phyloP scores from a whole-genome alignment of 352 stramenopile species.

The Aphanomyces stellatus region DNA sequence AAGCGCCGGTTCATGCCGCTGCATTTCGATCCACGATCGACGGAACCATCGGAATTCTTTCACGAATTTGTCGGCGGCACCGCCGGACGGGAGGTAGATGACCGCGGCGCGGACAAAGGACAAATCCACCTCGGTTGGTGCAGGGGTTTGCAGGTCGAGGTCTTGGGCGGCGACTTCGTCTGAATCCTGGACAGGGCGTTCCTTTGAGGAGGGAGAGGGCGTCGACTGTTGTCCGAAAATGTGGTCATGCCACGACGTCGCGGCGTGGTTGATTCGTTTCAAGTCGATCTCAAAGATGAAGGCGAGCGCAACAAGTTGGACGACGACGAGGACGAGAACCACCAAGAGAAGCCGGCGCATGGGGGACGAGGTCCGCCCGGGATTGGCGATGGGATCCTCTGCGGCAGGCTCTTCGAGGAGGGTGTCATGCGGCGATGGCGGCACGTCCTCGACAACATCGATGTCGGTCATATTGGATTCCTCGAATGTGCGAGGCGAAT shows the following conservation, averaged over 20 bases:
- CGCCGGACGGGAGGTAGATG: not conserved
- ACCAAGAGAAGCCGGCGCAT: not conserved
- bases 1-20: not conserved
- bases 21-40: not conserved
- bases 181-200: not conserved
- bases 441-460: too few relatives aligned
- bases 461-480: too few relatives aligned
- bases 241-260: not conserved
- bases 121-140: not conserved
- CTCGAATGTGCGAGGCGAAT: too few relatives aligned
- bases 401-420: not conserved
- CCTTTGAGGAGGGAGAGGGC: too few relatives aligned
- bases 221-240: too few relatives aligned
- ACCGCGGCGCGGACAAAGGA: not conserved
- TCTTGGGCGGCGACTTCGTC: not conserved
- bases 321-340: not conserved
- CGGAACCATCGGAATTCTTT: not conserved
- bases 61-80: not conserved
- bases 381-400: not conserved
- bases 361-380: not conserved
- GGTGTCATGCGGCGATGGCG: too few relatives aligned
- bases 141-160: not conserved
- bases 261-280: not conserved
- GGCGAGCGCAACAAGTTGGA: not conserved
- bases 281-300: not conserved